Conservation (phyloP, 2,329 filamentous ascomycete genomes). For the Diaporthe citri region DNA sequence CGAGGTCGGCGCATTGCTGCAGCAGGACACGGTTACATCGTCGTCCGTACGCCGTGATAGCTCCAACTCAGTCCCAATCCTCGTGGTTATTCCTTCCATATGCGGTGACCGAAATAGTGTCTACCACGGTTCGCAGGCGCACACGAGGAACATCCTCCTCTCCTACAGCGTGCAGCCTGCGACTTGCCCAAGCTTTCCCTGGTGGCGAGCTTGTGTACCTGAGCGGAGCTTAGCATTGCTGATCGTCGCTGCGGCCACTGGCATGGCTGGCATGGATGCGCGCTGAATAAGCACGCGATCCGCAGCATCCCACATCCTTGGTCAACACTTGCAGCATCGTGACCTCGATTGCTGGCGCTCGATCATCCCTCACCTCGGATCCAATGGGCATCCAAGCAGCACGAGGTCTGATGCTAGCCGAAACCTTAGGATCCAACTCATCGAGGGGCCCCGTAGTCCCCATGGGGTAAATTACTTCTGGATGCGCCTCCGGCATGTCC, state of each 20-base stretch:
- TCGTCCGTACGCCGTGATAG: background rate
- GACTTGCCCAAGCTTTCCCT: slow-evolving; percentile 3
- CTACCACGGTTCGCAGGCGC: background rate
- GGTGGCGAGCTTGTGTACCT: background rate
- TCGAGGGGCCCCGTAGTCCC: slow-evolving; percentile 9
- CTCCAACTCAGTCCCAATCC: background rate
- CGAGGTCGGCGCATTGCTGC: slow-evolving; percentile 1
- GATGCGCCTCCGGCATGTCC: slow-evolving; percentile 5
- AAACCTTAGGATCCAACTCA: slow-evolving; percentile 24
- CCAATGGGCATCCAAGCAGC: slow-evolving; percentile 8
- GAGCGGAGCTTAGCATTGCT: slow-evolving; percentile 3
- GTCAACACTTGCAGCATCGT: slow-evolving; percentile 24
- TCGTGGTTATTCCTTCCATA: background rate
- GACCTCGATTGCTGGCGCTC: background rate
- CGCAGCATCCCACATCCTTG: background rate
- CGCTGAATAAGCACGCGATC: slow-evolving; percentile 12
- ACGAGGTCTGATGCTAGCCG: slow-evolving; percentile 26
- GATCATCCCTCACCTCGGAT: background rate
- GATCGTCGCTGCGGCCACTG: slow-evolving; percentile 9
- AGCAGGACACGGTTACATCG: background rate
- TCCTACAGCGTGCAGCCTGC: background rate
- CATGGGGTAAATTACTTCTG: slow-evolving; percentile 25
- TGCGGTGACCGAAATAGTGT: background rate
- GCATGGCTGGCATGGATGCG: slow-evolving; percentile 1
- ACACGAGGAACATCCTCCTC: slow-evolving; percentile 11